These are phyloP conservation scores for Globisporangium apiculatum DNA, from an alignment of 352 stramenopile species.

Conservation along the genomic window DNA sequence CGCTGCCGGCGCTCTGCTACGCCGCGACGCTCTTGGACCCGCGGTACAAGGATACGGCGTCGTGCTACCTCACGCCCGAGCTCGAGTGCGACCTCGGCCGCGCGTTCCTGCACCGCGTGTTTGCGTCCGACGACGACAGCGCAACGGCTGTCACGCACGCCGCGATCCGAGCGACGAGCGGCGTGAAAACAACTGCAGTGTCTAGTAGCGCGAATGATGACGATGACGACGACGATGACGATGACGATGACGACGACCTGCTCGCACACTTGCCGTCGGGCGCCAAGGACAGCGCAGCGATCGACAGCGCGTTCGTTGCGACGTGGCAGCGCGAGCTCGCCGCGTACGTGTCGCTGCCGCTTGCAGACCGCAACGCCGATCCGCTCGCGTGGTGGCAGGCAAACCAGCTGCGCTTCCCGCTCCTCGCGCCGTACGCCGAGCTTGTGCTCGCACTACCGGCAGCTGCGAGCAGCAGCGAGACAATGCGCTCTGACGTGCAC, in stretches of 20 bases:
- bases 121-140: constrained; percentile 27
- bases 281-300: constrained; percentile 35
- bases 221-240: constrained; percentile 23
- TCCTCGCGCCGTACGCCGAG: constrained; percentile 72
- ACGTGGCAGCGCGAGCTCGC: constrained; percentile 74
- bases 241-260: constrained; percentile 72
- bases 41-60: constrained; percentile 77
- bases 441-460: constrained; percentile 65
- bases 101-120: constrained; percentile 45
- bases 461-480: constrained; percentile 51
- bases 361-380: constrained; percentile 66
- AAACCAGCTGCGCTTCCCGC: constrained; percentile 70
- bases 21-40: constrained; percentile 71
- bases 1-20: constrained; percentile 47
- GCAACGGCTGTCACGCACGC: constrained; percentile 12
- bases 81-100: constrained; percentile 49
- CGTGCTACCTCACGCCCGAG: constrained; percentile 59
- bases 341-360: constrained; percentile 66
- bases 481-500: constrained; percentile 34
- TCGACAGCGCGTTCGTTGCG: constrained; percentile 40
- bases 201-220: constrained; percentile 1
- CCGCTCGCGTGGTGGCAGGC: constrained; percentile 72
- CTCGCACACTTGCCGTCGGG: constrained; percentile 55
- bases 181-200: not conserved
- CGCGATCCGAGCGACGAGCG: constrained; percentile 16